These are phyloP conservation scores for Didymella glomerata DNA, from an alignment of 2,329 filamentous ascomycete species.

Conservation along the genomic window DNA sequence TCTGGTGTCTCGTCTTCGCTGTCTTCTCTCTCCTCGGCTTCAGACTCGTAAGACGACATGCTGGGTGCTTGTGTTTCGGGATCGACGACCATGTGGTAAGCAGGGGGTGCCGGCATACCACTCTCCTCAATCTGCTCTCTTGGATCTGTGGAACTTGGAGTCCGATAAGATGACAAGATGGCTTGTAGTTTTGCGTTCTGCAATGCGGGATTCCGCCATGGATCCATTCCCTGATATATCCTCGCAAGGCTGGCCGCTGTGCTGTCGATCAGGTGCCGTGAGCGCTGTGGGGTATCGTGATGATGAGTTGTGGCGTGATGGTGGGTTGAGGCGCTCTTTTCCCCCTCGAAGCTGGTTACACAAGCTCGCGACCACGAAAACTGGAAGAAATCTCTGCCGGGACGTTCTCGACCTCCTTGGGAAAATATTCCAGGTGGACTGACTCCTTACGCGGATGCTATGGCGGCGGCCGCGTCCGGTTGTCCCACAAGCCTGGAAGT, in stretches of 20 bases:
- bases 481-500: neutral
- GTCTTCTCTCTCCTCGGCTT: constrained; percentile 30
- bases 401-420: constrained; percentile 18
- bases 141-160: constrained; percentile 11
- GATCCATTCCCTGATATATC: constrained; percentile 29
- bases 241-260: constrained; percentile 7
- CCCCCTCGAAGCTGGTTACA: constrained; percentile 23
- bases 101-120: constrained; percentile 39
- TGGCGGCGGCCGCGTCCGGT: constrained; percentile 12
- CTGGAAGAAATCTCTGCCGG: constrained; percentile 34
- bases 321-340: constrained; percentile 33
- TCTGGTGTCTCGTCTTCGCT: constrained; percentile 37
- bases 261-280: constrained; percentile 20
- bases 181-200: constrained; percentile 34
- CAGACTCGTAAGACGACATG: constrained; percentile 30
- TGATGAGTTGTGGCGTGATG: constrained; percentile 43
- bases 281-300: constrained; percentile 30
- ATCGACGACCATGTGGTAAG: constrained; percentile 43
- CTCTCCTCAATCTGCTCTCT: neutral
- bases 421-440: constrained; percentile 11
- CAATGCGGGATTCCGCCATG: constrained; percentile 29
- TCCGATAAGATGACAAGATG: constrained; percentile 17
- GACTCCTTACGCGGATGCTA: constrained; percentile 6
- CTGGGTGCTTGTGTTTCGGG: constrained; percentile 31
- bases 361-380: constrained; percentile 33